Base-by-base conservation (phyloP, 768 basidiomycete genomes). In the Mycena epipterygia region DNA sequence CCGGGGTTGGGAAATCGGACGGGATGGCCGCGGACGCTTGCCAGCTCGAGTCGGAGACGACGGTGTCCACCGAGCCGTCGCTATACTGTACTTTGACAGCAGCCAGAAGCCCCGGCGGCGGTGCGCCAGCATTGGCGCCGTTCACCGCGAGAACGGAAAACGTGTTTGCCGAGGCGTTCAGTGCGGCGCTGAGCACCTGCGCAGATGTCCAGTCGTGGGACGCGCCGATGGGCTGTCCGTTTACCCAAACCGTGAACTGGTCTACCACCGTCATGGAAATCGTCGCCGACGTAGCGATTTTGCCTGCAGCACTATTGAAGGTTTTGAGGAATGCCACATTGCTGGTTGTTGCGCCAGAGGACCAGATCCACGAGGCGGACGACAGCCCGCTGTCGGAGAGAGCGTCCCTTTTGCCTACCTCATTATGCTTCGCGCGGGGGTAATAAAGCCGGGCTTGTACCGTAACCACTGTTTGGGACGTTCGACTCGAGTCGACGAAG, bases 331-430 rank as follows among this genome's bases (percentile, higher is more conserved):
- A 72, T 5, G 71, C 71, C 2, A 61, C 67, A 29, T 35, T 68
- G 39, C 63, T 67, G 29, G 52, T 4, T 1, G 67, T n/a, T 6
- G 55, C 25, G 39, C 32, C 30, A 1, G 68, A 17, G 5, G 51
- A 35, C 71, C 71, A 72, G 27, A 72, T 72, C 71, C 71, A 72
- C 19, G 71, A 72, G 29, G 71, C 71, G 7, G 67, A 59, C 21
- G 46, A 12, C 8, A 71, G 21, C 16, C 56, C 64, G 27, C 37
- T 59, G 42, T 51, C 30, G 5, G 61, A 41, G 11, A 29, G 35
- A 7, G 53, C 23, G 32, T 57, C 53, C 41, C 52, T 25, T 23
- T 46, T 30, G 17, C n/a, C 19, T 7, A 32, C 5, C 2, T 3
- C 21, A 14, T 23, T 37, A 21, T 35, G 33, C 7, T 5, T 37